Percentiles rank a stretch among this genome's conserved stretches.
phyloP scores from a whole-genome alignment of 1,284 basidiomycete genomes.

The Ustilago curta region DNA sequence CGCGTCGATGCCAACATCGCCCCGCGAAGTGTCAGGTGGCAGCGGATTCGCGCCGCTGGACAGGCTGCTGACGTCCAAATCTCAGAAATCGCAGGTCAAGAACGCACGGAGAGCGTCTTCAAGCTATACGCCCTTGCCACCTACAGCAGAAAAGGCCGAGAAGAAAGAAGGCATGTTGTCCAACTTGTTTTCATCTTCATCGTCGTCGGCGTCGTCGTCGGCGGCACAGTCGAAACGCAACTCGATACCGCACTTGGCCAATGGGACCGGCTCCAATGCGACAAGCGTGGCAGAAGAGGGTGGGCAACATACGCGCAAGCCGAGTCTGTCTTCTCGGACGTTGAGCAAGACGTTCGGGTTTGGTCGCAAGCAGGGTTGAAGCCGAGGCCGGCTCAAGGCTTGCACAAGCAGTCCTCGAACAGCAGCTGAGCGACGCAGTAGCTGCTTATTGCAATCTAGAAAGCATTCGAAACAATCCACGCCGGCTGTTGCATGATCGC shows the following conservation, averaged over 20 bases:
- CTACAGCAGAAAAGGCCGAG: conserved; percentile 24
- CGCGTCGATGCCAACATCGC: conserved; percentile 2
- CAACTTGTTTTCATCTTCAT: conserved; percentile 34
- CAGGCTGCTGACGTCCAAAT: conserved; percentile 47
- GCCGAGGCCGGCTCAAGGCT: too few relatives aligned
- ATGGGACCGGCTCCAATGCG: conserved; percentile 10
- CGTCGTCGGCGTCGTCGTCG: conserved; percentile 14
- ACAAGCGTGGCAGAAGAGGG: conserved; percentile 13
- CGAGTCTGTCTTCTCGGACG: conserved; percentile 37
- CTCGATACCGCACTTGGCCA: conserved; percentile 22
- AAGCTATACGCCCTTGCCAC: conserved; percentile 34
- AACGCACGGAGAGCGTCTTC: conserved; percentile 40
- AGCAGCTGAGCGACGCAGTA: neutral
- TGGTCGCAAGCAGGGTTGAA: conserved; percentile 34
- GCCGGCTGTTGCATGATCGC: conserved; percentile 6
- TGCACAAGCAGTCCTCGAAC: too few relatives aligned
- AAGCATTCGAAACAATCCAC: neutral
- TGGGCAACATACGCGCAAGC: conserved; percentile 34
- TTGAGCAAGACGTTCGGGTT: conserved; percentile 52
- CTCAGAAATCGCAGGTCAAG: conserved; percentile 46
- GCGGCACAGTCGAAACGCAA: conserved; percentile 40
- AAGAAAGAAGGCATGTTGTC: conserved; percentile 46
- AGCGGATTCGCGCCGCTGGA: conserved; percentile 50
- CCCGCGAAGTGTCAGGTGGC: conserved; percentile 22
- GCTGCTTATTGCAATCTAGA: conserved; percentile 6